Evolutionary conservation across 2,329 filamentous ascomycete genomes (phyloP), one percentile per base, ranked within the genome.

Genomic region (Colletotrichum gigasporum): DNA sequence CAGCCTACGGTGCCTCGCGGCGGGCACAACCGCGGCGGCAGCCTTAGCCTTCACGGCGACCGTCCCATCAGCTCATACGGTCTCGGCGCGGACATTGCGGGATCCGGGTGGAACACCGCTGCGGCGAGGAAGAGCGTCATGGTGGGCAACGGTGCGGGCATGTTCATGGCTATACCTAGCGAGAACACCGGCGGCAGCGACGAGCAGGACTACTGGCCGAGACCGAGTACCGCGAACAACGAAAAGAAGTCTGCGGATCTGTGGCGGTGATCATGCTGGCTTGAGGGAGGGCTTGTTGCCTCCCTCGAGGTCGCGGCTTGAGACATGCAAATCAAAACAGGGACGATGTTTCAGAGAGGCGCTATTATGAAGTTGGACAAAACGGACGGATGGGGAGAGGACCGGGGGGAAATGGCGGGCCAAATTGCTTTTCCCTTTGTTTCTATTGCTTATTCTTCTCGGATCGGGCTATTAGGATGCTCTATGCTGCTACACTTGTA

Each of bases 61-160:
- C 80, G 85, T 34, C 85, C 85, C 30, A 74, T 82, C 57, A 88
- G 85, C 74, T 85, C 82, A 70, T 88, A 87, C 71, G 86, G 86
- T 12, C 79, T 88, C 34, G 81, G 80, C n/a, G 79, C 83, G 14
- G 85, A 87, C 66, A 74, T 85, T 18, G 74, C 80, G 3, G 78
- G 80, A 2, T 70, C 76, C 48, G 82, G 82, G 4, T 87, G 85
- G 83, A 81, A 84, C 59, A 75, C 76, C 4, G 80, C 82, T 2
- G 85, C 84, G 6, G 82, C 84, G 12, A 76, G 86, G 59, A 80
- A 81, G 68, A 88, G 86, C 60, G 76, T 87, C 59, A 79, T 88
- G 68, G 75, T 87, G 39, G 83, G 82, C 20, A 83, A 84, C 47
- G 82, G 82, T 0, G 72, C 78, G 3, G 84, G 85, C 5, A 81